phyloP scores from a whole-genome alignment of 192 early-diverging fungal genomes.

The Backusella tuberculispora region DNA sequence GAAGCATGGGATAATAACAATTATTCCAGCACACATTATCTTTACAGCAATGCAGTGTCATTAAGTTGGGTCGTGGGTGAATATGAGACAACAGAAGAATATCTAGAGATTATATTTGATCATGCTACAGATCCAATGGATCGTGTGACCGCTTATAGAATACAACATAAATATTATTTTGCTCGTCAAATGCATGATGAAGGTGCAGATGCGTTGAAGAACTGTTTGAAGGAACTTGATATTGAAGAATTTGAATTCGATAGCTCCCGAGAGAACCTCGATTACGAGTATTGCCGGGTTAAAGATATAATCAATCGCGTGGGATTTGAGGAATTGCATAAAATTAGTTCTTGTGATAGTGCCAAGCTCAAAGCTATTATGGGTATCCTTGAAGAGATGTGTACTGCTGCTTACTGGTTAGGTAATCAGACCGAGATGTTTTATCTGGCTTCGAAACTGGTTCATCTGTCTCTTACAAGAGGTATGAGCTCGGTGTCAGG shows the following conservation, averaged over 20 bases:
- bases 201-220: background rate
- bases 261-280: background rate
- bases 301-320: constrained; percentile 18
- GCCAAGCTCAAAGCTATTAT: constrained; percentile 24
- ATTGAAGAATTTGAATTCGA: constrained; percentile 17
- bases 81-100: constrained; percentile 21
- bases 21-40: constrained; percentile 18
- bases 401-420: constrained; percentile 34
- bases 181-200: constrained; percentile 34
- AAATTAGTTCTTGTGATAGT: constrained; percentile 4
- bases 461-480: constrained; percentile 25
- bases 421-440: constrained; percentile 35
- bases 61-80: constrained; percentile 36
- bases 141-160: constrained; percentile 30
- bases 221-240: constrained; percentile 33
- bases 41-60: constrained; percentile 25
- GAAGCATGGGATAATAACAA: constrained; percentile 19
- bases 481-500: constrained; percentile 30
- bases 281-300: constrained; percentile 8
- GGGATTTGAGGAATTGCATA: constrained; percentile 21
- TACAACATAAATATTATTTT: constrained; percentile 33
- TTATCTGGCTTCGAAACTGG: constrained; percentile 26
- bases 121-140: constrained; percentile 30
- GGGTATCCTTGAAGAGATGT: constrained; percentile 36
- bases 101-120: constrained; percentile 25